Percentiles rank a stretch among this genome's conserved stretches.
Evolutionary conservation across 306 rosid genomes (phyloP).

Genomic region (Begonia loranthoides): DNA sequence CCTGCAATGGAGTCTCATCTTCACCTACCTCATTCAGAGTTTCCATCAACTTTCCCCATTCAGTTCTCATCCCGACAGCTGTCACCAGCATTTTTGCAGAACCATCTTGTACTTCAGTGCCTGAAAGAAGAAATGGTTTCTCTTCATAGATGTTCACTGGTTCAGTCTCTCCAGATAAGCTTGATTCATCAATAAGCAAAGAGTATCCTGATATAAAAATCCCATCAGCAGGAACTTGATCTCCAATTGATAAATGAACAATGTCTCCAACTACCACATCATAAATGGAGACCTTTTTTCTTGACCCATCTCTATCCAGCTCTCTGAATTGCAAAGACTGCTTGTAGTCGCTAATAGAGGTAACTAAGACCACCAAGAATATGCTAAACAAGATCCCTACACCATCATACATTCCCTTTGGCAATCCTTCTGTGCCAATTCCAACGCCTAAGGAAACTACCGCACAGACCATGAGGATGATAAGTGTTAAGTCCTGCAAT

Average conservation of each 20-base stretch:
- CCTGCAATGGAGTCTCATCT: slow-evolving; percentile 98
- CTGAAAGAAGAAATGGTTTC: slow-evolving; percentile 85
- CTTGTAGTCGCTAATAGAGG: slow-evolving; percentile 80
- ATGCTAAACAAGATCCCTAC: slow-evolving; percentile 75
- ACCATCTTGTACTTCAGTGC: slow-evolving; percentile 96
- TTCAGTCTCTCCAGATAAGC: slow-evolving; percentile 96
- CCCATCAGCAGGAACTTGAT: slow-evolving; percentile 97
- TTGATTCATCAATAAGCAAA: slow-evolving; percentile 74
- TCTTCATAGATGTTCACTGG: slow-evolving; percentile 40
- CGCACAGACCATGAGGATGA: slow-evolving; percentile 79
- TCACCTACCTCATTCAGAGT: slow-evolving; percentile 85
- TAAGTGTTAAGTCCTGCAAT: slow-evolving; percentile 71
- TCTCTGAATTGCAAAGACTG: slow-evolving; percentile 82
- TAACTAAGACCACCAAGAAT: slow-evolving; percentile 67
- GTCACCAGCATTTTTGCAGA: slow-evolving; percentile 84
- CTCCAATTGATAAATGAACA: slow-evolving; percentile 80
- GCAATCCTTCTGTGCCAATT: slow-evolving; percentile 89
- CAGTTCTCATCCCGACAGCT: slow-evolving; percentile 94
- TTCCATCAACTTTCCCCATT: slow-evolving; percentile 99
- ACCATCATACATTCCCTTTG: slow-evolving; percentile 81
- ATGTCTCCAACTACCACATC: slow-evolving; percentile 86
- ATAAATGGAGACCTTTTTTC: slow-evolving; percentile 57
- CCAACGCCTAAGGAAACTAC: slow-evolving; percentile 73
- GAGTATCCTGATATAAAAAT: slow-evolving; percentile 56
- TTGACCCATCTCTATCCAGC: slow-evolving; percentile 66